These are phyloP conservation scores for Penicillium sp. DNA, from an alignment of 2,329 filamentous ascomycete genomes.

Conservation along the genomic window DNA sequence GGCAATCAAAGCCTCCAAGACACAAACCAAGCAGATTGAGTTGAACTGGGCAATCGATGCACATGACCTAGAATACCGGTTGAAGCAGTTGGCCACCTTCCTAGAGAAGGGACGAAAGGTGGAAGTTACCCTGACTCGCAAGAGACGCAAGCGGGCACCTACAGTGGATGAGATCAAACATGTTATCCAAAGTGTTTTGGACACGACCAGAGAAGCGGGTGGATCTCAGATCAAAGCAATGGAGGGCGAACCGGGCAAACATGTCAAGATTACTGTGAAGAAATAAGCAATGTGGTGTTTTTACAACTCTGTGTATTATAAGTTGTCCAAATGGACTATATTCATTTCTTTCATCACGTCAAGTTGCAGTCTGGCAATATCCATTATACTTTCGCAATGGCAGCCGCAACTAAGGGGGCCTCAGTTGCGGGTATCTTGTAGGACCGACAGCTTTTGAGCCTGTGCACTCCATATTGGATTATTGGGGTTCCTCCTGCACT, in stretches of 20 bases:
- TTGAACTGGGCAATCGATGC: slow-evolving; percentile 78
- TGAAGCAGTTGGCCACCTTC: slow-evolving; percentile 63
- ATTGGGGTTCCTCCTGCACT: too few species aligned
- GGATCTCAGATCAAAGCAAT: slow-evolving; percentile 38
- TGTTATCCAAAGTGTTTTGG: slow-evolving; percentile 50
- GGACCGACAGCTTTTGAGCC: too few species aligned
- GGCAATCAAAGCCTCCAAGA: slow-evolving; percentile 39
- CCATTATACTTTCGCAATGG: too few species aligned
- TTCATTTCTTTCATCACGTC: too few species aligned
- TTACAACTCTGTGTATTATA: not conserved
- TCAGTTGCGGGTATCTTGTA: too few species aligned
- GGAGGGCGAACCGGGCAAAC: slow-evolving; percentile 39
- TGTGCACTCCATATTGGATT: too few species aligned
- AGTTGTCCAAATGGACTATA: not conserved
- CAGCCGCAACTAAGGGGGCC: too few species aligned
- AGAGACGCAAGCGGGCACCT: slow-evolving; percentile 57
- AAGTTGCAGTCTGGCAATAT: too few species aligned
- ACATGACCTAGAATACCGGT: slow-evolving; percentile 67
- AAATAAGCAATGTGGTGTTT: slow-evolving; percentile 14
- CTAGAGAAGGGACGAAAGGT: slow-evolving; percentile 69
- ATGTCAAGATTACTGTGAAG: slow-evolving; percentile 34
- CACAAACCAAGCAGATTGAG: slow-evolving; percentile 67
- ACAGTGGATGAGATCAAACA: slow-evolving; percentile 55
- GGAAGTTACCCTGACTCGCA: slow-evolving; percentile 64
- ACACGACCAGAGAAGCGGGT: slow-evolving; percentile 41